Percentiles rank a stretch among this genome's conserved stretches.
Evolutionary conservation across 768 basidiomycete species (phyloP).

Genomic region (Rhizopogon sp.): DNA sequence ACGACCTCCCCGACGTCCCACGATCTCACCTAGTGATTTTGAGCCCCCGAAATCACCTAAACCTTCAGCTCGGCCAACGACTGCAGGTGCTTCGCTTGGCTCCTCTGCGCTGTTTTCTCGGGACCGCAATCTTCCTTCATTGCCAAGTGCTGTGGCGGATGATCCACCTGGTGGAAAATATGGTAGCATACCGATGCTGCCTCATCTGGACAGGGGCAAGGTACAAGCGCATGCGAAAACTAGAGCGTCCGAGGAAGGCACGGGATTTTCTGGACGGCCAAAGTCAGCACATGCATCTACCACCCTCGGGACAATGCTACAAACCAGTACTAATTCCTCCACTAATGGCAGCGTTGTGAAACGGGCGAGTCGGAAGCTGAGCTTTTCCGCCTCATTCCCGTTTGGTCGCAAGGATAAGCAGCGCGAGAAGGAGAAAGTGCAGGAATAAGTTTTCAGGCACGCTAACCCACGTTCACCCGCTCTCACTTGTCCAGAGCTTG

Average conservation of each 20-base stretch:
- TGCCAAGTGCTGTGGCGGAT: neutral
- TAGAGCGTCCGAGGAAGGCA: neutral
- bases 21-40: slow-evolving; percentile 1
- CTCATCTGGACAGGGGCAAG: neutral
- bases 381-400: slow-evolving; percentile 54
- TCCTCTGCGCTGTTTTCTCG: slow-evolving; percentile 16
- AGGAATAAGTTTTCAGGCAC: slow-evolving; percentile 9
- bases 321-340: slow-evolving; percentile 11
- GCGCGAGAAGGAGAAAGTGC: slow-evolving; percentile 37
- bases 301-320: slow-evolving; percentile 8
- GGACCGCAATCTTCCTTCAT: slow-evolving; percentile 7
- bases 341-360: slow-evolving; percentile 24
- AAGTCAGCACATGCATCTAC: slow-evolving; percentile 24
- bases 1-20: slow-evolving; percentile 10
- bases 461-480: neutral
- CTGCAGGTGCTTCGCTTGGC: slow-evolving; percentile 28
- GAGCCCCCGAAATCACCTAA: slow-evolving; percentile 6
- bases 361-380: slow-evolving; percentile 57
- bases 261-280: slow-evolving; percentile 10
- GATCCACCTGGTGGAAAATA: neutral
- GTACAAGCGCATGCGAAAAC: neutral
- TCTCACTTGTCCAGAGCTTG: neutral
- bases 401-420: slow-evolving; percentile 53
- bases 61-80: slow-evolving; percentile 31
- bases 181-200: neutral